Evolutionary conservation across 1,284 basidiomycete genomes (phyloP).

Genomic region (Cutaneotrichosporon sp.): DNA sequence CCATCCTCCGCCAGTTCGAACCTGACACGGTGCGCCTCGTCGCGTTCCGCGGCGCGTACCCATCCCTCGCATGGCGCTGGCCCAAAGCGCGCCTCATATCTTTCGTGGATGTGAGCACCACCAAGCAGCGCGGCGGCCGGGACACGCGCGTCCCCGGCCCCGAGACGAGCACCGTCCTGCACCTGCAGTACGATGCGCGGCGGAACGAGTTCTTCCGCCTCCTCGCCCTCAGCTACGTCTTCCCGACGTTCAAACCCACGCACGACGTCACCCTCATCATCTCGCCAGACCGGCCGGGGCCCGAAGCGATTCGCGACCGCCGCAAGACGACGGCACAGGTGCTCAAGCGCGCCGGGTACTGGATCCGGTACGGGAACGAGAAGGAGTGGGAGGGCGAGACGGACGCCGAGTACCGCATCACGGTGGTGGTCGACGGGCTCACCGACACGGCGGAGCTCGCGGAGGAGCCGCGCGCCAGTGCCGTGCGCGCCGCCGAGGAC

Average conservation of each 20-base stretch:
- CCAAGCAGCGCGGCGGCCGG: not conserved
- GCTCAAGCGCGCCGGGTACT: not conserved
- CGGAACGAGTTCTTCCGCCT: slow-evolving; percentile 4
- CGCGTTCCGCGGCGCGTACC: not conserved
- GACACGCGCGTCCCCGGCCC: not conserved
- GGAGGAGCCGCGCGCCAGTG: not conserved
- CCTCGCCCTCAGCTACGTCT: not conserved
- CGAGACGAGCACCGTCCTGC: not conserved
- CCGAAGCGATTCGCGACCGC: not conserved
- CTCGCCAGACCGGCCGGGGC: not conserved
- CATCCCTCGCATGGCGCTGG: not conserved
- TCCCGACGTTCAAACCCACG: not conserved
- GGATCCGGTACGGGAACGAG: slow-evolving; percentile 1
- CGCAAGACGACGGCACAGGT: not conserved
- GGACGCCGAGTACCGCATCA: slow-evolving; percentile 2
- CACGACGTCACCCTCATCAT: not conserved
- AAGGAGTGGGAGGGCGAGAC: not conserved
- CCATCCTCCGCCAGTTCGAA: not conserved
- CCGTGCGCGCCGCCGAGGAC: not conserved
- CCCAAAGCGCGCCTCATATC: not conserved
- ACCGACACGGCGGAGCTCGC: not conserved
- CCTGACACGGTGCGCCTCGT: not conserved
- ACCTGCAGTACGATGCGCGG: not conserved
- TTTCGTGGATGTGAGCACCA: slow-evolving; percentile 1
- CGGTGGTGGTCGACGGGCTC: not conserved